Evolutionary conservation across 1,139 yeast genomes (phyloP), one percentile per base, ranked within the genome.

Genomic region (Kodamaea arcana): DNA sequence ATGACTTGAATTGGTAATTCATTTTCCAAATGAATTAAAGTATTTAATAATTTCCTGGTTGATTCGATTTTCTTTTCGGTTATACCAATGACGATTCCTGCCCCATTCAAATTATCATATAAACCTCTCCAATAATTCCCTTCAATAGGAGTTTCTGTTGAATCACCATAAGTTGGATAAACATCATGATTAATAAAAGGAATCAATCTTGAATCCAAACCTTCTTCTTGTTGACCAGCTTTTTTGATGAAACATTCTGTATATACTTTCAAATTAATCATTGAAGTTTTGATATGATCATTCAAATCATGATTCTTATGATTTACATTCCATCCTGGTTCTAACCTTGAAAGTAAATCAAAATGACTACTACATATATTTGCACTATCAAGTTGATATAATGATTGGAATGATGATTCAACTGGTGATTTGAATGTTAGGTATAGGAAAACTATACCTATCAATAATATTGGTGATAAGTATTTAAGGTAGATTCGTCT

Each of bases 81-180:
- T n/a, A 65, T 50, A 2, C 71, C 63, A 34, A 68, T 42, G 4
- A 65, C 72, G 14, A 68, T 54, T 2, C 74, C 73, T 34, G 43
- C 51, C 2, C 71, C 72, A 29, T 53, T 47, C 27, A 60, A 41
- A 8, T 44, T 45, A 2, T 36, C 33, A 36, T 50, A 48, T 33
- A 53, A 55, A 24, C 46, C 47, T 9, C 38, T 35, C 33, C 40
- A 37, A 27, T 31, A 62, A 39, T 25, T 25, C 15, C 28, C 28
- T 6, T 25, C 11, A 25, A 15, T 6, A 14, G 11, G 6, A 14
- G 12, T 11, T 9, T 9, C 15, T 4, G 17, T 25, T 5, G 17
- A 5, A 17, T 29, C 26, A 21, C 32, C 26, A 21, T 30, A 33
- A 8, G 18, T 16, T 17, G 43, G 43, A 27, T 34, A 32, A 11